Evolutionary conservation across 208 protist genomes (phyloP).

Genomic region (Naegleria gruberi): DNA sequence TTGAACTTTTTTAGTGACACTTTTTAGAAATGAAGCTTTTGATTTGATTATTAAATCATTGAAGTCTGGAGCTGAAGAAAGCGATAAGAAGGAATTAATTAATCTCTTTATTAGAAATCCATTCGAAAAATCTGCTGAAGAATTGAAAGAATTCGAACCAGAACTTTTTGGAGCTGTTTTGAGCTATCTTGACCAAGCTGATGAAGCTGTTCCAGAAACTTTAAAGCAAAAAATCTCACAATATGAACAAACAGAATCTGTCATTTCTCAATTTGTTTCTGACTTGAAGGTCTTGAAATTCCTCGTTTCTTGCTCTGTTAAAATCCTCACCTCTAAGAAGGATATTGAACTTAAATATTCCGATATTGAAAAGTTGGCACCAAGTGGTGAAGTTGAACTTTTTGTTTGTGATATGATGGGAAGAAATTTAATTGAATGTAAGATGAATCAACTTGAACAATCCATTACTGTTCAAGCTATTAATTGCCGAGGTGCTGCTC

Average conservation of each 20-base stretch:
- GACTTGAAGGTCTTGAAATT: background rate
- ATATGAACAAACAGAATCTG: background rate
- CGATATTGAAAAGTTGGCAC: background rate
- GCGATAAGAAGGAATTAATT: background rate
- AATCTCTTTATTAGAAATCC: background rate
- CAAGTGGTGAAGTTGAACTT: background rate
- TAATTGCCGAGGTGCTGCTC: background rate
- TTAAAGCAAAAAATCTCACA: background rate
- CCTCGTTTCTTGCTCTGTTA: background rate
- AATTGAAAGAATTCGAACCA: background rate
- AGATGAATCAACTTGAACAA: background rate
- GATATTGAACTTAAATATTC: background rate
- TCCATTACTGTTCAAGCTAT: background rate
- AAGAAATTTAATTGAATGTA: background rate
- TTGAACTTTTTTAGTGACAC: background rate
- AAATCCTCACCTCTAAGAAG: background rate
- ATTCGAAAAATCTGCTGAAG: background rate
- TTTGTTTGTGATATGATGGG: background rate
- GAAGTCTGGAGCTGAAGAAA: background rate
- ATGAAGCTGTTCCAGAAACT: background rate
- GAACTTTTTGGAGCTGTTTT: background rate
- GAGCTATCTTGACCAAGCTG: background rate
- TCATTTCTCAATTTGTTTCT: background rate
- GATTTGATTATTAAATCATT: background rate
- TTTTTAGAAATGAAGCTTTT: background rate